phyloP scores from a whole-genome alignment of 345 rosid genomes.

The Laguncularia racemosa region DNA sequence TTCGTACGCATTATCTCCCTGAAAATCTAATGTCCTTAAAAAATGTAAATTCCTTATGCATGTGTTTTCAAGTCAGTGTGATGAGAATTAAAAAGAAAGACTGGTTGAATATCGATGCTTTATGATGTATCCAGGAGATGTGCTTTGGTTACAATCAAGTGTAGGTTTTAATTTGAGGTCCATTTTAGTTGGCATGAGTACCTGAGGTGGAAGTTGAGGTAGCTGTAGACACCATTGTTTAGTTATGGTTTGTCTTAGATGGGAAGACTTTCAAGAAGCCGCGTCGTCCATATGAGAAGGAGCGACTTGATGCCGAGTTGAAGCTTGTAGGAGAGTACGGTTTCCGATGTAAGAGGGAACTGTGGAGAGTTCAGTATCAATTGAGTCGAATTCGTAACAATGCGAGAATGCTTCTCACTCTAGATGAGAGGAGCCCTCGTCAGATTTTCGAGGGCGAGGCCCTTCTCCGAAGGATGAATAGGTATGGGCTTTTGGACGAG shows the following conservation, averaged over 20 bases:
- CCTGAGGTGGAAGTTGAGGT: neutral
- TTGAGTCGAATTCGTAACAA: slow-evolving; percentile 47
- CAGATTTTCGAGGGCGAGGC: slow-evolving; percentile 47
- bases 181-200: too few species aligned
- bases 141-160: neutral
- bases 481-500: slow-evolving; percentile 41
- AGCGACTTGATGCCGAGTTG: slow-evolving; percentile 47
- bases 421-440: slow-evolving; percentile 48
- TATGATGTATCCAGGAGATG: neutral
- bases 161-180: neutral
- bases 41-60: too few species aligned
- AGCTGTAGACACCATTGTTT: neutral
- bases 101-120: too few species aligned
- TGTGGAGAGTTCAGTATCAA: slow-evolving; percentile 50
- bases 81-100: too few species aligned
- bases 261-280: slow-evolving; percentile 58
- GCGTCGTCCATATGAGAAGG: slow-evolving; percentile 48
- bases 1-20: neutral
- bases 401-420: slow-evolving; percentile 48
- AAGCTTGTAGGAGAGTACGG: slow-evolving; percentile 48
- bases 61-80: too few species aligned
- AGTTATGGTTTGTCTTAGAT: slow-evolving; percentile 17
- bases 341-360: slow-evolving; percentile 45
- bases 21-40: neutral
- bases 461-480: slow-evolving; percentile 41